phyloP scores from a whole-genome alignment of 148 eudicot species.

The Rhododendron vialii region DNA sequence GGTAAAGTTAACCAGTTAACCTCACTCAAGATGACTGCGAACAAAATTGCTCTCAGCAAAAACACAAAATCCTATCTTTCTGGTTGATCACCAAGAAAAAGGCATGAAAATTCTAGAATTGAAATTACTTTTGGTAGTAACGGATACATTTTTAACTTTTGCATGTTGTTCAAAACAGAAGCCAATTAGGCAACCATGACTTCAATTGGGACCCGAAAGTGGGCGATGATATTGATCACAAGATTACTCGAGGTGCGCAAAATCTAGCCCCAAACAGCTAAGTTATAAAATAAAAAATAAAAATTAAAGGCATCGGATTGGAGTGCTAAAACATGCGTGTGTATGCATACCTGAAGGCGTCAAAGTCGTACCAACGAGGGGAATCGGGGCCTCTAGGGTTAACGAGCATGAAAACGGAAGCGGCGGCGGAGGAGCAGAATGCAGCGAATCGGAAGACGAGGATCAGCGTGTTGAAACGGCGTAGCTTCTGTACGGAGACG shows the following conservation, averaged over 20 bases:
- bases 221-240: no score
- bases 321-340: not conserved
- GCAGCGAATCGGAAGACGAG: slow-evolving; percentile 58
- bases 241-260: no score
- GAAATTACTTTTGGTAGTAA: not conserved
- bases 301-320: not conserved
- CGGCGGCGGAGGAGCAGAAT: slow-evolving; percentile 57
- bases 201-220: not conserved
- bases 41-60: not conserved
- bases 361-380: slow-evolving; percentile 60
- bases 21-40: no score
- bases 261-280: not conserved
- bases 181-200: not conserved
- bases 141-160: not conserved
- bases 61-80: not conserved
- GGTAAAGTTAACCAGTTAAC: no score
- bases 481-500: slow-evolving; percentile 58
- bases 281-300: no score
- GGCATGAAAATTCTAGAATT: not conserved
- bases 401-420: slow-evolving; percentile 66
- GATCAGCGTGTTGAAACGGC: slow-evolving; percentile 58
- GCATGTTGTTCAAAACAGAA: not conserved
- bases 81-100: not conserved
- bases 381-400: slow-evolving; percentile 34
- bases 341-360: slow-evolving; percentile 51